Percentiles rank a stretch among this genome's conserved stretches.
These are phyloP conservation scores for Setaria viridis DNA, from an alignment of 202 grass and related monocot species.

Conservation along the genomic window DNA sequence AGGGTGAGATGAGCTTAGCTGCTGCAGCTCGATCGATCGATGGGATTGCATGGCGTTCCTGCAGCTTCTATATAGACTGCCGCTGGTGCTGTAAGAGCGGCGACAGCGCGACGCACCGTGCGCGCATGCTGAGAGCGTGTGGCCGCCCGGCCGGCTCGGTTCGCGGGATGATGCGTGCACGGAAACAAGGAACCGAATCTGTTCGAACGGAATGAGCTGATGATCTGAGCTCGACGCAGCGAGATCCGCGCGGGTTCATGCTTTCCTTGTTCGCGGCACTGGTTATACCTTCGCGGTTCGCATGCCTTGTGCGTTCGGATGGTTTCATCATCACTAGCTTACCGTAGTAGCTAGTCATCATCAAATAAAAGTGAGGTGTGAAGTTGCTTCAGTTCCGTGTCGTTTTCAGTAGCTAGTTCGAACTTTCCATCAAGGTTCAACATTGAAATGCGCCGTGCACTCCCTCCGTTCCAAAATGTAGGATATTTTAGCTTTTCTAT, in stretches of 20 bases:
- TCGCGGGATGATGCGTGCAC: constrained; percentile 18
- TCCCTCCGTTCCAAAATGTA: too few relatives aligned
- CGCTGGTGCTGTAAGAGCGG: too few relatives aligned
- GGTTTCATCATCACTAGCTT: neutral
- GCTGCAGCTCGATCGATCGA: constrained; percentile 12
- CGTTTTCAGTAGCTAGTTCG: neutral
- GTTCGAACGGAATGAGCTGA: neutral
- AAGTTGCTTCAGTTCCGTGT: neutral
- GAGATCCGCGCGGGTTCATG: constrained; percentile 22
- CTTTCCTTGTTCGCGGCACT: neutral
- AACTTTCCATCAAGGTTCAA: neutral
- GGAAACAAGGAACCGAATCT: neutral
- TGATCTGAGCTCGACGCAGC: neutral
- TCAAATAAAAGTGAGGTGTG: neutral
- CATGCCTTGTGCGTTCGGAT: neutral
- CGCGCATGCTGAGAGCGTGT: constrained; percentile 12
- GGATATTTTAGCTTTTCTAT: too few relatives aligned
- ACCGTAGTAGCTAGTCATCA: too few relatives aligned
- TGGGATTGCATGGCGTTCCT: neutral
- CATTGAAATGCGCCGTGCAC: too few relatives aligned
- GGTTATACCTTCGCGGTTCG: neutral
- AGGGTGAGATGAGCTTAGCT: neutral
- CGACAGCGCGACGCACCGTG: neutral
- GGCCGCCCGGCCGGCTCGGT: neutral
- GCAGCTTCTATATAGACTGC: neutral